A percentile compares a stretch with the other conserved stretches of the same genome.
Evolutionary conservation across 2,329 filamentous ascomycete species (phyloP).

Genomic region (Pseudocercospora pini-densiflorae): DNA sequence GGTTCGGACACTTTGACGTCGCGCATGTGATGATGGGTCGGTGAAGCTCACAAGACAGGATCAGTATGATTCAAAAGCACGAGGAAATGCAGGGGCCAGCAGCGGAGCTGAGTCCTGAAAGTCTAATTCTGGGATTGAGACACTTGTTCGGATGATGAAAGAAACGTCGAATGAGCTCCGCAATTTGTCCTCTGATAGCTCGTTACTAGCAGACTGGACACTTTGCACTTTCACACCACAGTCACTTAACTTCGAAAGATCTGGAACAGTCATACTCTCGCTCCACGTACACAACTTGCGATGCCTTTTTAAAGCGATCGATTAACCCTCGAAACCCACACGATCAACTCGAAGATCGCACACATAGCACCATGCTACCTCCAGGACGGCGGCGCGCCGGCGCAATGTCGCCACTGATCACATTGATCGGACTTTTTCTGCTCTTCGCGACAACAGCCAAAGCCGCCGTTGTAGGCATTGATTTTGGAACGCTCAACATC

Average conservation of each 20-base stretch:
- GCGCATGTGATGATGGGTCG: background rate
- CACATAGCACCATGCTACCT: conserved; percentile 29
- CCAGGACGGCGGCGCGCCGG: conserved; percentile 33
- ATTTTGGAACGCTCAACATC: conserved; percentile 95
- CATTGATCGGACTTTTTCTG: conserved; percentile 49
- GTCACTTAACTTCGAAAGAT: background rate
- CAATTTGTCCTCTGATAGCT: background rate
- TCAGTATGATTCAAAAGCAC: background rate
- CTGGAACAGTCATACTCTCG: conserved; percentile 3
- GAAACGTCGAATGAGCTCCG: background rate
- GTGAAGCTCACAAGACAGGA: background rate
- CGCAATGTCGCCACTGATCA: conserved; percentile 27
- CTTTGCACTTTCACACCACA: background rate
- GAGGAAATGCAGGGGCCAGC: conserved; percentile 2
- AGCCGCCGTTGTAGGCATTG: conserved; percentile 81
- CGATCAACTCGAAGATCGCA: background rate
- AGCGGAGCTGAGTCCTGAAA: background rate
- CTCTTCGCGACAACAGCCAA: conserved; percentile 62
- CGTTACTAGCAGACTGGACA: background rate
- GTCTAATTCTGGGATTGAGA: background rate
- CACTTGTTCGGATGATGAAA: background rate
- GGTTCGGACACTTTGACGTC: too few relatives aligned
- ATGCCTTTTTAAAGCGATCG: conserved; percentile 6
- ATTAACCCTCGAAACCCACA: background rate
- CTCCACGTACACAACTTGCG: conserved; percentile 2